Conservation (phyloP, 495 filamentous ascomycete species). For the Chaetomium fimeti region DNA sequence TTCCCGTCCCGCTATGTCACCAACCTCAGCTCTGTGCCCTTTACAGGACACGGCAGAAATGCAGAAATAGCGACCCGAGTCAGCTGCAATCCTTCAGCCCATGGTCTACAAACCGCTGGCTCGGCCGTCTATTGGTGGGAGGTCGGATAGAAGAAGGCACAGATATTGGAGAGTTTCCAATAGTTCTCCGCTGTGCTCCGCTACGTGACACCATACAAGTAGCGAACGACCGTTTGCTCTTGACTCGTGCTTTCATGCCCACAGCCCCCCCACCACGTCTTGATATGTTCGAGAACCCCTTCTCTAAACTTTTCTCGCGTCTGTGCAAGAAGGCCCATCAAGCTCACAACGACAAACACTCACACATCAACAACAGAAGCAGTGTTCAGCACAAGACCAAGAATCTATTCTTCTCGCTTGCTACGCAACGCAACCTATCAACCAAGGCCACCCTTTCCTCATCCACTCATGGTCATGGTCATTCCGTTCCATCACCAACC, state of each 20-base stretch:
- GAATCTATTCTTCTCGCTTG: conserved; percentile 2
- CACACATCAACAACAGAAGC: not conserved
- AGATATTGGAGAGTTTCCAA: not conserved
- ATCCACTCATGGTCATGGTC: conserved; percentile 15
- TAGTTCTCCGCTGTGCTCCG: not conserved
- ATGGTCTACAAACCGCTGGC: not conserved
- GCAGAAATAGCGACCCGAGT: not conserved
- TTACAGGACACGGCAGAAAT: not conserved
- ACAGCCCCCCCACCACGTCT: not conserved
- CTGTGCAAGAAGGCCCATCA: no score
- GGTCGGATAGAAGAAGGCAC: not conserved
- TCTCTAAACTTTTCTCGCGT: no score
- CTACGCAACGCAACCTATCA: not conserved
- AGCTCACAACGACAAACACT: not conserved
- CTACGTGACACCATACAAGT: no score
- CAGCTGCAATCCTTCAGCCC: conserved; percentile 2
- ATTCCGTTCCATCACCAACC: conserved; percentile 14
- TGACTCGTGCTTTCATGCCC: not conserved
- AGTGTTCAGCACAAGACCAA: not conserved
- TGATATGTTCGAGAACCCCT: not conserved
- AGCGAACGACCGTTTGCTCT: not conserved
- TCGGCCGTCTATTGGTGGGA: not conserved
- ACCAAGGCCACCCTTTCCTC: not conserved
- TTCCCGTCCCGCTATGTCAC: conserved; percentile 8
- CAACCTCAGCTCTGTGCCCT: not conserved